Conservation (phyloP, 306 rosid genomes). For the Quillaja saponaria region DNA sequence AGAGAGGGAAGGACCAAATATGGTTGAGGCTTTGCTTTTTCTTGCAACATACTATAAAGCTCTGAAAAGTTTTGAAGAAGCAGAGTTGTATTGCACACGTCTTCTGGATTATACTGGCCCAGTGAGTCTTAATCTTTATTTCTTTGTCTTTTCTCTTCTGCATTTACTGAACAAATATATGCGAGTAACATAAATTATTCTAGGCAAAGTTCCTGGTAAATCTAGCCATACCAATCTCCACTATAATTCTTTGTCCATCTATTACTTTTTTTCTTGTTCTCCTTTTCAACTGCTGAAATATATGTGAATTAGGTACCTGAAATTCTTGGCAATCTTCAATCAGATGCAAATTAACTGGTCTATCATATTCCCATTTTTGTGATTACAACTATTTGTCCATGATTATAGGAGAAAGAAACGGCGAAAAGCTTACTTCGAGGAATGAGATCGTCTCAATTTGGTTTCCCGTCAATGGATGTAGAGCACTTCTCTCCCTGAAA, state of each 20-base stretch:
- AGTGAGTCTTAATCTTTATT: conserved; percentile 47
- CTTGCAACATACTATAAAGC: conserved; percentile 68
- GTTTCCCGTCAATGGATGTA: conserved; percentile 69
- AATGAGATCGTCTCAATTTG: conserved; percentile 69
- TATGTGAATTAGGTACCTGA: too few relatives aligned
- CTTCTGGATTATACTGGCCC: conserved; percentile 95
- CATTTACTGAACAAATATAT: too few relatives aligned
- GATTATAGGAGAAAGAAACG: conserved; percentile 83
- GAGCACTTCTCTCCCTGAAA: conserved; percentile 78
- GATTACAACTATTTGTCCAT: conserved; percentile 18
- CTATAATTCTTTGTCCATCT: too few relatives aligned
- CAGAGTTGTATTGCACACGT: conserved; percentile 92
- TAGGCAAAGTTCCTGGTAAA: too few relatives aligned
- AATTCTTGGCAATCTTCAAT: conserved; percentile 9
- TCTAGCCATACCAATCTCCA: too few relatives aligned
- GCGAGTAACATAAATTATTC: too few relatives aligned
- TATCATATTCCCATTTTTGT: neutral
- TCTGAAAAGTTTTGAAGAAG: conserved; percentile 73
- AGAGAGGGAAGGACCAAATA: conserved; percentile 96
- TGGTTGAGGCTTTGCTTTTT: conserved; percentile 83
- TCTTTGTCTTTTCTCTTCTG: too few relatives aligned
- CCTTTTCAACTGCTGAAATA: neutral
- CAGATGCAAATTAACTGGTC: neutral
- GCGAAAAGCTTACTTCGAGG: conserved; percentile 88
- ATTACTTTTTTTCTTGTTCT: neutral